A percentile compares a stretch with the other conserved stretches of the same genome.
Conservation (phyloP, 306 rosid genomes). For the Rosa lucieae region DNA sequence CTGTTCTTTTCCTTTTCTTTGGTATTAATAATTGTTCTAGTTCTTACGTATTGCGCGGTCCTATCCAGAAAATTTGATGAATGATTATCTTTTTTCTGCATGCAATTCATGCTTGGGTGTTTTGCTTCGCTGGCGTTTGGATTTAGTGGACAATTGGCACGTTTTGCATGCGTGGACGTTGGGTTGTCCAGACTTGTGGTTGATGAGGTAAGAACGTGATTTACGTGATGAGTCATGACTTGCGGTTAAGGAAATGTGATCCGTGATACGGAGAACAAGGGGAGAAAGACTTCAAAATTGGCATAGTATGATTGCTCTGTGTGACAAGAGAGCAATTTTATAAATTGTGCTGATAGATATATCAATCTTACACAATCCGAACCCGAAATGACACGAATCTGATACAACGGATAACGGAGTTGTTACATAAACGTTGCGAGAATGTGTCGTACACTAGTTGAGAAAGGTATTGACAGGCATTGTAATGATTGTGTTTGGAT, state of each 20-base stretch:
- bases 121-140: neutral
- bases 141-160: neutral
- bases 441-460: no score
- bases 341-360: neutral
- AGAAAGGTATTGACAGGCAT: no score
- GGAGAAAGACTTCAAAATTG: neutral
- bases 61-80: neutral
- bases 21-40: neutral
- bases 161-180: neutral
- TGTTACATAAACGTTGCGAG: neutral
- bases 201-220: neutral
- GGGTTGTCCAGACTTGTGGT: neutral
- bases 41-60: neutral
- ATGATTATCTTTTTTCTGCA: no score
- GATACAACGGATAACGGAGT: neutral
- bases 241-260: neutral
- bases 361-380: no score
- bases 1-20: neutral
- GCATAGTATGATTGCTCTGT: neutral
- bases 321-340: neutral
- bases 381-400: neutral
- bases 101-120: neutral
- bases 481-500: no score
- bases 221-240: neutral
- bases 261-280: neutral